These are phyloP conservation scores for Diaporthe aspalathi DNA, from an alignment of 2,329 filamentous ascomycete species.

Conservation along the genomic window DNA sequence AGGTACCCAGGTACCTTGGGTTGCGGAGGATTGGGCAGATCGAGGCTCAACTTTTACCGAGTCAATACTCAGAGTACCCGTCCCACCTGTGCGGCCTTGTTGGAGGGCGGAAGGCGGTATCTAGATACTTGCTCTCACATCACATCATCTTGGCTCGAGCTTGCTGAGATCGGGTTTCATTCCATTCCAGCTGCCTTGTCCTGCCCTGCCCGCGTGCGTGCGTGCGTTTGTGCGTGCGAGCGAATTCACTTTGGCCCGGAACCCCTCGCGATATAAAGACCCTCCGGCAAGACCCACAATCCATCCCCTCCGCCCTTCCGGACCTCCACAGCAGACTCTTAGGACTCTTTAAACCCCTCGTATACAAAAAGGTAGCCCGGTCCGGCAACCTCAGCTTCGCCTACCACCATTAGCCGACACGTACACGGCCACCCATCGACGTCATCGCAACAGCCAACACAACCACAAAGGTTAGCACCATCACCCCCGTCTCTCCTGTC, in stretches of 20 bases:
- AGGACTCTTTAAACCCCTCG: slow-evolving; percentile 22
- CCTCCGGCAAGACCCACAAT: slow-evolving; percentile 37
- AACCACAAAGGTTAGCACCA: slow-evolving; percentile 30
- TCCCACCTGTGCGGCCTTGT: slow-evolving; percentile 5
- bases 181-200: slow-evolving; percentile 24
- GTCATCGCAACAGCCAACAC: slow-evolving; percentile 29
- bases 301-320: slow-evolving; percentile 23
- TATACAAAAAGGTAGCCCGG: slow-evolving; percentile 20
- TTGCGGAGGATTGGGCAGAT: too few species aligned
- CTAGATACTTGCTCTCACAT: slow-evolving; percentile 17
- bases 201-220: neutral
- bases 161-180: slow-evolving; percentile 18
- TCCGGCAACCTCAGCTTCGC: slow-evolving; percentile 21
- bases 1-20: too few species aligned
- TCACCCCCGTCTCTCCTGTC: slow-evolving; percentile 30
- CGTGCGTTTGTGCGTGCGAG: too few species aligned
- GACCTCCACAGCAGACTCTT: slow-evolving; percentile 17
- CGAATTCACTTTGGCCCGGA: slow-evolving; percentile 8
- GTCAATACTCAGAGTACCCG: slow-evolving; percentile 25
- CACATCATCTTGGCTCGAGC: slow-evolving; percentile 26
- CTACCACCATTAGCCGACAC: slow-evolving; percentile 15
- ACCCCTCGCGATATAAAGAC: slow-evolving; percentile 34
- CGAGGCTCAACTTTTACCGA: slow-evolving; percentile 37
- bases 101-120: slow-evolving; percentile 8
- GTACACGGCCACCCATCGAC: slow-evolving; percentile 21